These are phyloP conservation scores for Exophiala mesophila DNA, from an alignment of 2,329 filamentous ascomycete genomes.

Conservation along the genomic window DNA sequence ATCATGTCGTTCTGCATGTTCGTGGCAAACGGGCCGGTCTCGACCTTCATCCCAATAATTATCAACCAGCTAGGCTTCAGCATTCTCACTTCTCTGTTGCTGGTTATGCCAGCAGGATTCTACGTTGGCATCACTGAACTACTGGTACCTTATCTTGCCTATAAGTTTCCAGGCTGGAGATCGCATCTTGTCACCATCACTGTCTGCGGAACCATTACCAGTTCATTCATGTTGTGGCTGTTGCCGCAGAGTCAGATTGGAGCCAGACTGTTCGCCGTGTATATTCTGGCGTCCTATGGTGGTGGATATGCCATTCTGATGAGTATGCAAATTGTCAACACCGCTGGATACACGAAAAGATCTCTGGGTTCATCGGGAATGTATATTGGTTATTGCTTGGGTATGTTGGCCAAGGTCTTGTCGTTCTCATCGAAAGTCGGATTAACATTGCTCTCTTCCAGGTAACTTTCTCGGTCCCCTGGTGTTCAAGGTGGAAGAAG, in stretches of 20 bases:
- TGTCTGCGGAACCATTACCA: conserved; percentile 40
- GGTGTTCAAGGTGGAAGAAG: conserved; percentile 31
- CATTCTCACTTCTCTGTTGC: conserved; percentile 60
- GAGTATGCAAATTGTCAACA: conserved; percentile 40
- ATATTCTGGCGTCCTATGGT: conserved; percentile 44
- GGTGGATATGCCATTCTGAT: conserved; percentile 50
- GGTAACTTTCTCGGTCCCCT: conserved; percentile 34
- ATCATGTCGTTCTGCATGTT: conserved; percentile 65
- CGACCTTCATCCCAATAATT: conserved; percentile 65
- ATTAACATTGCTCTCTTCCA: background rate
- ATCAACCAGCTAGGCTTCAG: conserved; percentile 65
- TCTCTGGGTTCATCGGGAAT: conserved; percentile 19
- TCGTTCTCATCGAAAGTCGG: too few relatives aligned
- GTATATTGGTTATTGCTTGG: conserved; percentile 24
- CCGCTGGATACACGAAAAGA: conserved; percentile 27
- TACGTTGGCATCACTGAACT: conserved; percentile 36
- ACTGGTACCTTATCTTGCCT: conserved; percentile 38
- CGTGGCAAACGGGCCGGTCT: conserved; percentile 61
- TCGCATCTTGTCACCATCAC: conserved; percentile 39
- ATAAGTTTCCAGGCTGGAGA: conserved; percentile 32
- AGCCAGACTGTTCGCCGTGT: conserved; percentile 45
- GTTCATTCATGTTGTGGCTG: conserved; percentile 41
- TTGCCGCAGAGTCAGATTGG: conserved; percentile 40
- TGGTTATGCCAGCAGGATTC: conserved; percentile 43
- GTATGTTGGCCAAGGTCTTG: too few relatives aligned